These are phyloP conservation scores for Neurospora sublineolata DNA, from an alignment of 495 filamentous ascomycete genomes.

Conservation along the genomic window DNA sequence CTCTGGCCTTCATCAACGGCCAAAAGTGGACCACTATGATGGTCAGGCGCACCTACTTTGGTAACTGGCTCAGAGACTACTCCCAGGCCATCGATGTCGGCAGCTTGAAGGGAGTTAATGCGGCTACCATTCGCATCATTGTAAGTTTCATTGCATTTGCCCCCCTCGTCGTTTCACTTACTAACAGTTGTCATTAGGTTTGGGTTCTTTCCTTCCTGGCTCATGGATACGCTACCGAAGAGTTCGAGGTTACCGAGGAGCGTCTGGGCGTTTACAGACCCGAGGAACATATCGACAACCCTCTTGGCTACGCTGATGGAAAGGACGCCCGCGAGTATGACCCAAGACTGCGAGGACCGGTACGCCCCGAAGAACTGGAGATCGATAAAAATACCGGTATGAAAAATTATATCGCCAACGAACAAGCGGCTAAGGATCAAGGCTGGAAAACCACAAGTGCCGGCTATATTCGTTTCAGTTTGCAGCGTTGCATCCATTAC, in stretches of 20 bases:
- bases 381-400: slow-evolving; percentile 79
- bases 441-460: slow-evolving; percentile 71
- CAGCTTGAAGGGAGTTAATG: slow-evolving; percentile 76
- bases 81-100: slow-evolving; percentile 89
- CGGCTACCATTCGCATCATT: slow-evolving; percentile 80
- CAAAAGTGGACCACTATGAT: slow-evolving; percentile 92
- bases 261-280: slow-evolving; percentile 85
- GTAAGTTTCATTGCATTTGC: slow-evolving; percentile 25
- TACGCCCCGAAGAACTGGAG: slow-evolving; percentile 63
- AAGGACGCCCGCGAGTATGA: slow-evolving; percentile 78
- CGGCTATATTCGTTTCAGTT: slow-evolving; percentile 81
- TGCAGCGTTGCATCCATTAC: slow-evolving; percentile 77
- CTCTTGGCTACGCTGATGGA: slow-evolving; percentile 83
- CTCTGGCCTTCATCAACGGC: slow-evolving; percentile 72
- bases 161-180: background rate
- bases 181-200: slow-evolving; percentile 17
- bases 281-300: slow-evolving; percentile 91
- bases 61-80: slow-evolving; percentile 67
- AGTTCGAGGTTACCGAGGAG: slow-evolving; percentile 93
- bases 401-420: slow-evolving; percentile 99
- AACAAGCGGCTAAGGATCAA: slow-evolving; percentile 19
- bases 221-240: slow-evolving; percentile 91
- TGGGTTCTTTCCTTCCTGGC: slow-evolving; percentile 89
- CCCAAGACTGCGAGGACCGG: slow-evolving; percentile 65
- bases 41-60: slow-evolving; percentile 87